Percentiles rank a stretch among this genome's conserved stretches.
Conservation (phyloP, 306 rosid genomes). For the Cucurbita pepo region DNA sequence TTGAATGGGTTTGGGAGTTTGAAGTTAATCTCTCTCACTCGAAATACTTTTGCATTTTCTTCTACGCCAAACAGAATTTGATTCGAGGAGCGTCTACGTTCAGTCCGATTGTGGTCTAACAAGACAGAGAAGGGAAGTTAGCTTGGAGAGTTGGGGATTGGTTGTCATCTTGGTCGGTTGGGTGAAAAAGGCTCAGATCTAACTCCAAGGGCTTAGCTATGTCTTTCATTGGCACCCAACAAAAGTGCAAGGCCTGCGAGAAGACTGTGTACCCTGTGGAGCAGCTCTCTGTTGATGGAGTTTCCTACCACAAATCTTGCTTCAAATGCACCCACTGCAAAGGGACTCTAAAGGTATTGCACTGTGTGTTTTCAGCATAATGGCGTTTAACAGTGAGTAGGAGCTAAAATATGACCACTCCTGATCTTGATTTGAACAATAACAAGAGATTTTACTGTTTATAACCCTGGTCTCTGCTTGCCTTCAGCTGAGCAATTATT, state of each 20-base stretch:
- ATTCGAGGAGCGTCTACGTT: neutral
- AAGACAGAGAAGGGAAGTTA: neutral
- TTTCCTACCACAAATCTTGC: constrained; percentile 80
- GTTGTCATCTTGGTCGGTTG: neutral
- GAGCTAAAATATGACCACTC: neutral
- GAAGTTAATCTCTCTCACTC: neutral
- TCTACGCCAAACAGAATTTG: neutral
- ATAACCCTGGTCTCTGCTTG: neutral
- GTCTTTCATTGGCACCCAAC: constrained; percentile 85
- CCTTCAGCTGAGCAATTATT: constrained; percentile 81
- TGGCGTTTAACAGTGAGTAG: neutral
- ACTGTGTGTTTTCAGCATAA: neutral
- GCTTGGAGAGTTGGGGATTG: neutral
- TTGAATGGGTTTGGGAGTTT: neutral
- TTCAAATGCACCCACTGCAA: constrained; percentile 95
- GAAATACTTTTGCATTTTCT: neutral
- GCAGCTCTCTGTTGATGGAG: constrained; percentile 83
- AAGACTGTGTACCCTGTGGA: constrained; percentile 91
- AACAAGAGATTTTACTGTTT: neutral
- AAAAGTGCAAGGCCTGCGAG: constrained; percentile 87
- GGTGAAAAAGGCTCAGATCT: constrained; percentile 40
- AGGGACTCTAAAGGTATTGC: constrained; percentile 75
- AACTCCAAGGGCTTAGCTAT: constrained; percentile 21
- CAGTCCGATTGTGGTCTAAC: neutral
- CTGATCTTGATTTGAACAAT: neutral